Conservation (phyloP, 768 basidiomycete species). For the Sporobolomyces phaffii region DNA sequence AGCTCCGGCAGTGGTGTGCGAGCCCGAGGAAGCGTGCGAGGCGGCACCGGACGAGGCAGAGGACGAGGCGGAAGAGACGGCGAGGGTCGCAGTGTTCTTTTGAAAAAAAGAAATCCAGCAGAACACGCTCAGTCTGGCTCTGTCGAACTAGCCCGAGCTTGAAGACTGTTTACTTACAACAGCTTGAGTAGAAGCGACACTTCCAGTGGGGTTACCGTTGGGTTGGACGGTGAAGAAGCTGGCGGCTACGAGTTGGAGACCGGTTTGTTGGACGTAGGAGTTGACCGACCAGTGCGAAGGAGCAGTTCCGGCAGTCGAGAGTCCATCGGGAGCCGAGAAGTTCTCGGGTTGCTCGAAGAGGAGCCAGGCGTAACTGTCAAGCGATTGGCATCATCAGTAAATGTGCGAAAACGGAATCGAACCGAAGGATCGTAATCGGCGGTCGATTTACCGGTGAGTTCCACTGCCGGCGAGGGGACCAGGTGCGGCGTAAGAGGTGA, state of each 20-base stretch:
- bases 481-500: slow-evolving; percentile 31
- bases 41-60: background rate
- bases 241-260: slow-evolving; percentile 34
- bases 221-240: slow-evolving; percentile 33
- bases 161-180: slow-evolving; percentile 3
- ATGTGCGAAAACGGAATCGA: too few relatives aligned
- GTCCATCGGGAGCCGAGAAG: slow-evolving; percentile 38
- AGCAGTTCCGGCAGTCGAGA: slow-evolving; percentile 18
- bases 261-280: slow-evolving; percentile 23
- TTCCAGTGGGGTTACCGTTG: slow-evolving; percentile 27
- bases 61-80: slow-evolving; percentile 8
- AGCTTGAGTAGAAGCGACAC: slow-evolving; percentile 27
- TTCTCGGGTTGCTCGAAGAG: slow-evolving; percentile 33
- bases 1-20: too few relatives aligned
- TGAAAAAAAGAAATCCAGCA: background rate
- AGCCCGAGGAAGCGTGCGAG: too few relatives aligned
- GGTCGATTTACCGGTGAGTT: slow-evolving; percentile 19
- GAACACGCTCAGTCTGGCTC: too few relatives aligned
- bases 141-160: too few relatives aligned
- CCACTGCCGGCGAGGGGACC: slow-evolving; percentile 27
- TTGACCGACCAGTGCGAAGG: slow-evolving; percentile 32
- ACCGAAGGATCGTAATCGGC: too few relatives aligned
- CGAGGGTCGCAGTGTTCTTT: slow-evolving; percentile 31
- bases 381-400: too few relatives aligned
- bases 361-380: slow-evolving; percentile 41